phyloP scores from a whole-genome alignment of 2,329 filamentous ascomycete genomes.

The Exophiala spinifera region DNA sequence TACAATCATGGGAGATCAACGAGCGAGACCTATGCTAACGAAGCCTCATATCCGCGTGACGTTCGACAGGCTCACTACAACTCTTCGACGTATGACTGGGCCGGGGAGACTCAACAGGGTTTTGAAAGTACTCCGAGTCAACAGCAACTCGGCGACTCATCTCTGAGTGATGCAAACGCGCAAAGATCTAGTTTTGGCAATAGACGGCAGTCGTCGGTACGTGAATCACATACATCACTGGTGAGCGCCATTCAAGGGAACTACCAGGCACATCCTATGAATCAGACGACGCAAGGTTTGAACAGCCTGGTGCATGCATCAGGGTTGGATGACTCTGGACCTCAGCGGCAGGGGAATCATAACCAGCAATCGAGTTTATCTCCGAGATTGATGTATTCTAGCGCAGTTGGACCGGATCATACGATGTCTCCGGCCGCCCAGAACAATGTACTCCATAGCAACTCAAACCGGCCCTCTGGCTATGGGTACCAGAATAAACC shows the following conservation, averaged over 20 bases:
- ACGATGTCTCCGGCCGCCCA: conserved; percentile 14
- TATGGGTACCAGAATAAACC: conserved; percentile 10
- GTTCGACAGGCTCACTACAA: conserved; percentile 17
- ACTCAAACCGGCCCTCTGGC: neutral
- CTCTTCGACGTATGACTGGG: conserved; percentile 21
- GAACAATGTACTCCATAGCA: neutral
- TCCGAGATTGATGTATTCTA: neutral
- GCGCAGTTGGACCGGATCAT: conserved; percentile 7
- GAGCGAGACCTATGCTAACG: conserved; percentile 8
- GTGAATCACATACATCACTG: conserved; percentile 5
- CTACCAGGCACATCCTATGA: conserved; percentile 5
- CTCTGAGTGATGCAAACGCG: conserved; percentile 7
- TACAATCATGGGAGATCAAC: conserved; percentile 8
- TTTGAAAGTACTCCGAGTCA: conserved; percentile 15
- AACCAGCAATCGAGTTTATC: conserved; percentile 5
- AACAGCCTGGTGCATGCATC: conserved; percentile 30
- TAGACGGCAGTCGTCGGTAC: conserved; percentile 3
- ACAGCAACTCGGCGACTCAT: conserved; percentile 6
- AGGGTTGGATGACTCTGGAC: conserved; percentile 21
- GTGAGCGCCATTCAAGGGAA: conserved; percentile 2
- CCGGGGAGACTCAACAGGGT: conserved; percentile 13
- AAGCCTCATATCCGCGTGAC: conserved; percentile 12
- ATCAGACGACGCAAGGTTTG: conserved; percentile 20
- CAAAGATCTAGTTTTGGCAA: conserved; percentile 10
- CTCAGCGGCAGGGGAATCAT: conserved; percentile 11